A percentile compares a stretch with the other conserved stretches of the same genome.
Evolutionary conservation across 176 grass and related monocot genomes (phyloP).

Genomic region (Oryza australiensis): DNA sequence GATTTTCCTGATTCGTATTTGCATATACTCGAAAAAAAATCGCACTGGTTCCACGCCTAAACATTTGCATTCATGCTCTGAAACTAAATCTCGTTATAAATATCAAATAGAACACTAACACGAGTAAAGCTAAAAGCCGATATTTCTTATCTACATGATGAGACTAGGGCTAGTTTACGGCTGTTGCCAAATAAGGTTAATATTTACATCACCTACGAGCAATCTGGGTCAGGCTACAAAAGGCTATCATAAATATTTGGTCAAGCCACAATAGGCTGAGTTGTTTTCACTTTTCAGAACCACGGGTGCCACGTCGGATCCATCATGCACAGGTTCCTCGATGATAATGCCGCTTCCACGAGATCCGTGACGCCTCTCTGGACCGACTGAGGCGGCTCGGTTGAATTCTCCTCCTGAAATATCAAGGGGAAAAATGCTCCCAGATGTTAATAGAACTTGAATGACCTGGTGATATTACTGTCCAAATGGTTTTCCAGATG

Average conservation of each 20-base stretch:
- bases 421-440: slow-evolving; percentile 4
- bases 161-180: background rate
- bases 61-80: background rate
- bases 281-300: slow-evolving; percentile 62
- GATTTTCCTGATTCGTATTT: background rate
- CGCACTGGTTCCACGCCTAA: background rate
- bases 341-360: slow-evolving; percentile 71
- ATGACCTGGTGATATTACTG: background rate
- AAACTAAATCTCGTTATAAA: background rate
- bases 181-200: slow-evolving; percentile 14
- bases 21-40: background rate
- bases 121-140: background rate
- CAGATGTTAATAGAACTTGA: background rate
- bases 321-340: slow-evolving; percentile 99
- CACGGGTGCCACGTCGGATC: slow-evolving; percentile 99
- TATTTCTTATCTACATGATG: slow-evolving; percentile 3
- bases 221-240: background rate
- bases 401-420: slow-evolving; percentile 78
- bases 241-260: background rate
- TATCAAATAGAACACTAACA: background rate
- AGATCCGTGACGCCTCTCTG: slow-evolving; percentile 91
- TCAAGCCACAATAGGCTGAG: slow-evolving; percentile 9
- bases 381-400: slow-evolving; percentile 81
- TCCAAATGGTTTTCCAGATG: background rate
- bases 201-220: slow-evolving; percentile 42